Base-by-base conservation (phyloP, 2,329 filamentous ascomycete genomes). In the Penicillium corylophilum region DNA sequence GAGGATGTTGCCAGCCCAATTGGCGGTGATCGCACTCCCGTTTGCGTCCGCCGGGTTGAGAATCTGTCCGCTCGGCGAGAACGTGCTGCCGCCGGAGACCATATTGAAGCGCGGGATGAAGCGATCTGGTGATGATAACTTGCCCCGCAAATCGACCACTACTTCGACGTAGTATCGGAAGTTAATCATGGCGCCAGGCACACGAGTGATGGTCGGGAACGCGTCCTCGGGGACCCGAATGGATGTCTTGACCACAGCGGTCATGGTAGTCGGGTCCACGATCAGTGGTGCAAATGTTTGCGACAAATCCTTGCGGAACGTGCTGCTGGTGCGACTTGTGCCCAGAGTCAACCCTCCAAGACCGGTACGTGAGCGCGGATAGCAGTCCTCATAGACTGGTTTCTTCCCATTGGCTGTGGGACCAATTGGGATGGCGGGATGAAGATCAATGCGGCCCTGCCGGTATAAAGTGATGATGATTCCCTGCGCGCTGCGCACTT, bases 121-220 rank as follows among this genome's bases (percentile, higher is more conserved):
- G 38, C 85, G 81, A 63, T 90, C 87, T 45, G 90, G 84, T n/a
- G 83, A 84, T 1, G 86, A 83, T 36, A 96, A 75, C 67, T 90
- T 94, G 33, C 93, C 93, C 42, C 94, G 92, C 0, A 97, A 79
- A 67, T 99, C 94, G 20, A 96, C 84, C 24, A 97, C 86, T 2
- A 96, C 89, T 71, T 99, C 94, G 18, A 96, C 82, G 60, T 92
- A 89, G 66, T 99, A 97, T 61, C 87, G 90, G 76, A 99, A 97
- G 62, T 87, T 91, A 59, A 99, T 94, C 86, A 97, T 94, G 29
- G 89, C 87, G 3, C 93, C 91, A 0, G 94, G 94, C 0, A 96
- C 90, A 48, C 86, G 87, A 24, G 85, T 85, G 56, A 97, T 97
- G 2, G 92, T 96, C 0, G 94, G 93, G 62, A 97, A 97, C 0